A percentile compares a stretch with the other conserved stretches of the same genome.
Evolutionary conservation across 1,139 yeast genomes (phyloP).

Genomic region (Hyphopichia wangnamkhiaoensis): DNA sequence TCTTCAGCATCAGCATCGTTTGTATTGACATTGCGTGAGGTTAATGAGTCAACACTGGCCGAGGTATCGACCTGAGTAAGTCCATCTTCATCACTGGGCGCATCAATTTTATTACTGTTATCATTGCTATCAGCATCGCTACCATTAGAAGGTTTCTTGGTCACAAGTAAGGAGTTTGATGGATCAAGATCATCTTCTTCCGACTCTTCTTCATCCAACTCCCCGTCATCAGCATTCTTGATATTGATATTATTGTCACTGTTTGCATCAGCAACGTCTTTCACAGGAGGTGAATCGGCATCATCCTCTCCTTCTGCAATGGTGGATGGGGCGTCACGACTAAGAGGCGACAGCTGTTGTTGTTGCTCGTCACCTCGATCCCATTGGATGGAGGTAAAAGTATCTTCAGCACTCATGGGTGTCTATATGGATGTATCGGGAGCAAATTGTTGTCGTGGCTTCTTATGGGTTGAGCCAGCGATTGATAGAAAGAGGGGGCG

Average conservation of each 20-base stretch:
- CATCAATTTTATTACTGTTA: background rate
- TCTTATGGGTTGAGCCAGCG: background rate
- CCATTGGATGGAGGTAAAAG: slow-evolving; percentile 61
- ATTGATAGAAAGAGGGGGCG: too few relatives aligned
- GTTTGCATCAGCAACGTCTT: slow-evolving; percentile 5
- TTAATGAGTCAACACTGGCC: background rate
- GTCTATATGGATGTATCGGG: background rate
- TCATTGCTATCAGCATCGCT: slow-evolving; percentile 1
- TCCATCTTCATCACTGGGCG: background rate
- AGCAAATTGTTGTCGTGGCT: background rate
- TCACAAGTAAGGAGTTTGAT: slow-evolving; percentile 13
- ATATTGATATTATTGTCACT: background rate
- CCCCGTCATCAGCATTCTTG: background rate
- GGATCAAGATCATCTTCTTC: slow-evolving; percentile 12
- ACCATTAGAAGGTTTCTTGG: slow-evolving; percentile 2
- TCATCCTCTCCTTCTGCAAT: slow-evolving; percentile 10
- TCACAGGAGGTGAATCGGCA: slow-evolving; percentile 2
- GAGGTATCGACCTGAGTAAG: background rate
- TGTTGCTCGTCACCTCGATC: slow-evolving; percentile 44
- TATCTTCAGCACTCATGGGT: slow-evolving; percentile 43
- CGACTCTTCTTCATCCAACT: background rate
- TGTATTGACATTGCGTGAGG: background rate
- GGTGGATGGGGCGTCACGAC: too few relatives aligned
- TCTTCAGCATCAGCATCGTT: background rate
- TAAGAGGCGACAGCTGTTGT: slow-evolving; percentile 5